These are phyloP conservation scores for Fusarium austroafricanum DNA, from an alignment of 2,329 filamentous ascomycete genomes.

Conservation along the genomic window DNA sequence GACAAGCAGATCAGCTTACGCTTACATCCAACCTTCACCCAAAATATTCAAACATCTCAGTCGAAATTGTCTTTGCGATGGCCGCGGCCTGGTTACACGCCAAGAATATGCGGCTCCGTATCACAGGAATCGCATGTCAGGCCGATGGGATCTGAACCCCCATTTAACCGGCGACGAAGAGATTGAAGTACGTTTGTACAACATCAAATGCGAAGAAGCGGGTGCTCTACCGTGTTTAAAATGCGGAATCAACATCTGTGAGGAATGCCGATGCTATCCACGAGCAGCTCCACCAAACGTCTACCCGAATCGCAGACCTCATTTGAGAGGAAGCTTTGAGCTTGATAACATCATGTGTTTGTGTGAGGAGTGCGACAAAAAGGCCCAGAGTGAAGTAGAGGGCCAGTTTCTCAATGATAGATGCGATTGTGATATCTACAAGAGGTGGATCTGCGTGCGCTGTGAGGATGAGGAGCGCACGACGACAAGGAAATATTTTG, in stretches of 20 bases:
- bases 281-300: background rate
- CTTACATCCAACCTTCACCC: background rate
- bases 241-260: constrained; percentile 36
- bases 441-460: constrained; percentile 21
- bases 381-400: background rate
- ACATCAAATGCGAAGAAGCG: constrained; percentile 23
- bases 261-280: constrained; percentile 35
- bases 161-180: constrained; percentile 2
- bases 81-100: constrained; percentile 15
- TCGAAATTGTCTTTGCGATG: constrained; percentile 29
- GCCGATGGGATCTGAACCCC: background rate
- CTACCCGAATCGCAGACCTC: constrained; percentile 12
- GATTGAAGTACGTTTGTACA: constrained; percentile 29
- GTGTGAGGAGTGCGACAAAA: constrained; percentile 13
- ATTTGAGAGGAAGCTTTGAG: background rate
- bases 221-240: constrained; percentile 24
- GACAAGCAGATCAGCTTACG: constrained; percentile 1
- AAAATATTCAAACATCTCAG: constrained; percentile 11
- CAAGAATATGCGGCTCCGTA: constrained; percentile 19
- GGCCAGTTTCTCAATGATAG: constrained; percentile 5
- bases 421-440: constrained; percentile 34
- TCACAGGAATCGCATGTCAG: background rate
- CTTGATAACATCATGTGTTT: constrained; percentile 25
- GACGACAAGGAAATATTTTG: background rate
- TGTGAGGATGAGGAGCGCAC: background rate